Evolutionary conservation across 345 rosid species (phyloP), one percentile per base, ranked within the genome.

Genomic region (Pugionium dolabratum): DNA sequence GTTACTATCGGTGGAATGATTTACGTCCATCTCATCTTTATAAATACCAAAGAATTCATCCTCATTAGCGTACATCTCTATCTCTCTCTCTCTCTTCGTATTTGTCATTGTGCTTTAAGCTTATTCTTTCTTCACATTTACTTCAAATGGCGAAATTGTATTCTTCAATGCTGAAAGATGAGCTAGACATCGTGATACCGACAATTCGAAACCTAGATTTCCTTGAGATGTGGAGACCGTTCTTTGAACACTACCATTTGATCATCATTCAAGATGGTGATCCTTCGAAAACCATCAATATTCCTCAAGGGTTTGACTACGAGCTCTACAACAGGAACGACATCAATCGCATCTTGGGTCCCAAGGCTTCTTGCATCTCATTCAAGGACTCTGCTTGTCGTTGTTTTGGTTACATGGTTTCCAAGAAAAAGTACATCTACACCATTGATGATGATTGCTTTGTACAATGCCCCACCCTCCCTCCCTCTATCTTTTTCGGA

Each of bases 391-490:
- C 18, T 18, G 18, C 18, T 18, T 18, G 18, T 18, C 18, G 18
- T 18, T 18, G 18, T 18, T 18, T 18, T 18, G 18, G 18, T 18
- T 18, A 18, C 18, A 18, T 18, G 18, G 18, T 18, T 18, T 18
- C 18, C 18, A 18, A 18, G 18, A 18, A 18, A 18, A 18, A 18
- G 18, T 18, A 18, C 18, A 77, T 84, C 56, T 84, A 70, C 81
- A 84, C 85, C 75, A 79, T 84, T 69, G 88, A 84, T 35, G 88
- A 84, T 45, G 88, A 84, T 53, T 84, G 88, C 78, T 84, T 84
- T 76, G 88, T 84, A 78, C 2, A 66, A 80, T 54, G 6, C 36
- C 18, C 18, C 18, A 18, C 18, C 18, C 18, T 18, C 30, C 6
- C 34, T 52, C 5, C 31, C 44, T 59, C 44, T 64, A 4, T 41